These are phyloP conservation scores for Emmonsia crescens DNA, from an alignment of 2,329 filamentous ascomycete genomes.

Conservation along the genomic window DNA sequence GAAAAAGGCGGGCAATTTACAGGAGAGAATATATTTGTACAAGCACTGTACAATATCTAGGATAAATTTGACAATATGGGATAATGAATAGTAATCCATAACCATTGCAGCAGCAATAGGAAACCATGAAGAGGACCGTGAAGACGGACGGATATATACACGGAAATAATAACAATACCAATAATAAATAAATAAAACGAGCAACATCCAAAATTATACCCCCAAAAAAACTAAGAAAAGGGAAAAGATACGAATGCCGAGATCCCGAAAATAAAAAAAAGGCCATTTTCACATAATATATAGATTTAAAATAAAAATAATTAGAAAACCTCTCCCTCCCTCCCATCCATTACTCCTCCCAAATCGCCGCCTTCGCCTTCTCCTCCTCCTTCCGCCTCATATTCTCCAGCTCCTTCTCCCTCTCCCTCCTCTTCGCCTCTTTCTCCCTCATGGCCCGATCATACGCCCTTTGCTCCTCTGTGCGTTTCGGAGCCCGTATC, in stretches of 20 bases:
- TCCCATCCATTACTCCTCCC: slow-evolving; percentile 51
- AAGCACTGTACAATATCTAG: not conserved
- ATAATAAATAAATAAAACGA: not conserved
- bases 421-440: slow-evolving; percentile 65
- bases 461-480: slow-evolving; percentile 80
- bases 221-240: not conserved
- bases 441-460: slow-evolving; percentile 73
- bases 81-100: not conserved
- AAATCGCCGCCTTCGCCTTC: slow-evolving; percentile 70
- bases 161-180: not conserved
- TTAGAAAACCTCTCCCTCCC: too few species aligned
- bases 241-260: not conserved
- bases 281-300: not conserved
- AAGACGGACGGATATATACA: not conserved
- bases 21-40: not conserved
- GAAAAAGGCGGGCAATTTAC: not conserved
- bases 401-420: slow-evolving; percentile 57
- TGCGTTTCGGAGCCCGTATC: slow-evolving; percentile 66
- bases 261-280: not conserved
- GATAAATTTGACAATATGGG: not conserved
- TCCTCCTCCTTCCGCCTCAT: slow-evolving; percentile 55
- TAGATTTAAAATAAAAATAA: not conserved
- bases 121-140: not conserved
- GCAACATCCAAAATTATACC: not conserved
- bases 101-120: not conserved